These are phyloP conservation scores for Hysterangium stoloniferum DNA, from an alignment of 768 basidiomycete genomes.

Conservation along the genomic window DNA sequence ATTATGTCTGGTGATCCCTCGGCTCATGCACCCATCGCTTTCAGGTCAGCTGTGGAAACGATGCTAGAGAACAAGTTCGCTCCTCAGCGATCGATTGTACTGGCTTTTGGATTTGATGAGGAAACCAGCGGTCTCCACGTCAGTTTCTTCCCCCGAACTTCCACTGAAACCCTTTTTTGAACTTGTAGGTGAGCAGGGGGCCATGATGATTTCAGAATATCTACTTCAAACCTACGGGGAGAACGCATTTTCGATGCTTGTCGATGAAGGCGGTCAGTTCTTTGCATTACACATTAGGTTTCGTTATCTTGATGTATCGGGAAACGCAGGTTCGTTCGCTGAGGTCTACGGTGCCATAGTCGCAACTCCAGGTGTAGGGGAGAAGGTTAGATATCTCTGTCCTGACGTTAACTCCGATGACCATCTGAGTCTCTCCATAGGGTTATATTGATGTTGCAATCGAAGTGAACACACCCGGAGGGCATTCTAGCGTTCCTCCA, in stretches of 20 bases:
- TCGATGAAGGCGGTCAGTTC: conserved; percentile 79
- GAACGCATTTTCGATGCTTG: conserved; percentile 64
- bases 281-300: neutral
- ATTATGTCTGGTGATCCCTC: neutral
- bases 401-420: neutral
- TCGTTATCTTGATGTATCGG: conserved; percentile 8
- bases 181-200: conserved; percentile 30
- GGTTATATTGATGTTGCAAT: conserved; percentile 58
- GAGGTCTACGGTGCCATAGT: conserved; percentile 46
- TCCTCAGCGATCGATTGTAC: conserved; percentile 54
- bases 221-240: conserved; percentile 59
- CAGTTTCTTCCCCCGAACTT: conserved; percentile 9
- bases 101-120: conserved; percentile 73
- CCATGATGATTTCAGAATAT: conserved; percentile 29
- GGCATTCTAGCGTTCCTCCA: conserved; percentile 83
- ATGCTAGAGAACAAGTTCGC: conserved; percentile 54
- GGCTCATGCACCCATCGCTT: neutral
- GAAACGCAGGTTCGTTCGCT: conserved; percentile 36
- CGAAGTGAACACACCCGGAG: conserved; percentile 64
- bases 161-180: conserved; percentile 7
- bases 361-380: conserved; percentile 56
- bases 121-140: conserved; percentile 50
- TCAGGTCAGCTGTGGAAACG: conserved; percentile 51
- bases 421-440: neutral
- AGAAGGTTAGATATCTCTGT: conserved; percentile 35